phyloP scores from a whole-genome alignment of 306 rosid species.

The Quercus bicolor region DNA sequence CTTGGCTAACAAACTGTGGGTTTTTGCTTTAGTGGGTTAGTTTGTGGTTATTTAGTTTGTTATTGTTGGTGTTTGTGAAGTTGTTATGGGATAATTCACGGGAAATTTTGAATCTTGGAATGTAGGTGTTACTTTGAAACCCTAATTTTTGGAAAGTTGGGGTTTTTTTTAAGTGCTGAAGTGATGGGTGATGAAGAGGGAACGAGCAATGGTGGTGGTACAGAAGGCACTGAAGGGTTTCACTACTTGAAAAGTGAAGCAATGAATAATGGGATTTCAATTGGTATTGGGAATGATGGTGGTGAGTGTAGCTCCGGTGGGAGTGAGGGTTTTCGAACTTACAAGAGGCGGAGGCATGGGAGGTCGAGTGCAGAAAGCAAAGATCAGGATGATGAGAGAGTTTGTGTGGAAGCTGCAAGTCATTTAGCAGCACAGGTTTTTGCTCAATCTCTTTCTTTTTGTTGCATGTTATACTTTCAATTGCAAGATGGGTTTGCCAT shows the following conservation, averaged over 20 bases:
- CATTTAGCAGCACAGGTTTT: slow-evolving; percentile 47
- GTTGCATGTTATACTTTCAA: not conserved
- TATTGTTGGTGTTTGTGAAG: slow-evolving; percentile 21
- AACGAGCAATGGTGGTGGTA: slow-evolving; percentile 29
- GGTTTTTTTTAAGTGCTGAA: slow-evolving; percentile 10
- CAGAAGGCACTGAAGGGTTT: slow-evolving; percentile 26
- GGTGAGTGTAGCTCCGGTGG: slow-evolving; percentile 32
- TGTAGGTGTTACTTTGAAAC: slow-evolving; percentile 43
- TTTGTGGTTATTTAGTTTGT: slow-evolving; percentile 5
- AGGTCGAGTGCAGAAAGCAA: slow-evolving; percentile 44
- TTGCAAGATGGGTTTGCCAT: not conserved
- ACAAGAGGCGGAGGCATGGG: slow-evolving; percentile 73
- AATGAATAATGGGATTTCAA: slow-evolving; percentile 27
- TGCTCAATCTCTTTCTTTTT: slow-evolving; percentile 9
- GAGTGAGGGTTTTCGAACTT: slow-evolving; percentile 50
- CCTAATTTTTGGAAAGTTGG: slow-evolving; percentile 48
- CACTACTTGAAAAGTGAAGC: slow-evolving; percentile 32
- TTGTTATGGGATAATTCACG: slow-evolving; percentile 23
- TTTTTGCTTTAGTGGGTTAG: not conserved
- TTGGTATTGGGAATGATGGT: slow-evolving; percentile 27
- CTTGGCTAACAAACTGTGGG: slow-evolving; percentile 1
- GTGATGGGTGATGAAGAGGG: slow-evolving; percentile 55
- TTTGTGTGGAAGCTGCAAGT: slow-evolving; percentile 35
- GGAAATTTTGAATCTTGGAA: slow-evolving; percentile 24
- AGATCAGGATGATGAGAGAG: slow-evolving; percentile 37